Percentiles rank a stretch among this genome's conserved stretches.
These are phyloP conservation scores for Gentiana straminea DNA, from an alignment of 257 asterid species.

Conservation along the genomic window DNA sequence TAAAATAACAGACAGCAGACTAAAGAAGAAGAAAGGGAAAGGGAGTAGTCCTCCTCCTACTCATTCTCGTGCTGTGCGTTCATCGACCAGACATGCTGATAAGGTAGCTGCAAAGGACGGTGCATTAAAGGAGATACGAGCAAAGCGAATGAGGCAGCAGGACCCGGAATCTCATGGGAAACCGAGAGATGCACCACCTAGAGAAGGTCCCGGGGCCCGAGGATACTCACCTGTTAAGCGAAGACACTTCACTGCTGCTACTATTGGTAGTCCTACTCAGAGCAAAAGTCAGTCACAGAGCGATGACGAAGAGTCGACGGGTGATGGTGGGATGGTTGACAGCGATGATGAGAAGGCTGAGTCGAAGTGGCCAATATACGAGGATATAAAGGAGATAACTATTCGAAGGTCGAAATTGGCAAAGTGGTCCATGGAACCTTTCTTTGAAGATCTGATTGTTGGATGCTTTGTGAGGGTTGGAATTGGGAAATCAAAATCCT, in stretches of 20 bases:
- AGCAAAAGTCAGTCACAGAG: constrained; percentile 70
- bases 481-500: constrained; percentile 64
- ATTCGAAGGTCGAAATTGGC: constrained; percentile 83
- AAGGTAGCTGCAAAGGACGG: constrained; percentile 85
- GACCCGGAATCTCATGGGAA: constrained; percentile 31
- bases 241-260: constrained; percentile 48
- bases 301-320: constrained; percentile 70
- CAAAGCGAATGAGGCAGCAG: constrained; percentile 53
- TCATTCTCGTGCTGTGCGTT: constrained; percentile 67
- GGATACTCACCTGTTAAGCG: constrained; percentile 80
- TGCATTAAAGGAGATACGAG: constrained; percentile 40
- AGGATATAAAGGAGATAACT: constrained; percentile 79
- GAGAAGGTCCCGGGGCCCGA: constrained; percentile 52
- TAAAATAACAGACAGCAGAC: constrained; percentile 69
- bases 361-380: constrained; percentile 65
- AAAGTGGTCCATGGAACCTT: constrained; percentile 98
- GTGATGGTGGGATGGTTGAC: constrained; percentile 80
- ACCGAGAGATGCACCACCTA: constrained; percentile 57
- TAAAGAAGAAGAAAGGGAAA: constrained; percentile 56
- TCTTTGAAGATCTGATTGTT: constrained; percentile 84
- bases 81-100: constrained; percentile 52
- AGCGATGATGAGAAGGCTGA: constrained; percentile 64
- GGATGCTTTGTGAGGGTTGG: constrained; percentile 97
- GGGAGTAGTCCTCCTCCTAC: constrained; percentile 69
- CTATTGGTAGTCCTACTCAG: constrained; percentile 63